Base-by-base conservation (phyloP, 108 stramenopile species). In the Nitzschia palea region DNA sequence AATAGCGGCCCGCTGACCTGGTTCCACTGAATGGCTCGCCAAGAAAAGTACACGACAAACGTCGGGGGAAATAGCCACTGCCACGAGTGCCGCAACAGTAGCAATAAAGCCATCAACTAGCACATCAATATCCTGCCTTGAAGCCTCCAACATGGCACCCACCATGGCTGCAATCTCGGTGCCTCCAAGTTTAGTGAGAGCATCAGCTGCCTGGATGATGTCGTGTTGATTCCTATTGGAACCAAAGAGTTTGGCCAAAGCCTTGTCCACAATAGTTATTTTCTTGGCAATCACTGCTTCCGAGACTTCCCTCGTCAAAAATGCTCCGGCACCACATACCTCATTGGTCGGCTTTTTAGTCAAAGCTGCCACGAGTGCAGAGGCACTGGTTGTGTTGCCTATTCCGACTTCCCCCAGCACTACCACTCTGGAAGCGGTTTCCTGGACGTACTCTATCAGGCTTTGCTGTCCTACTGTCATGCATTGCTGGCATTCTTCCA, bases 71-170 rank as follows among this genome's bases (percentile, higher is more conserved):
- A 88, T 70, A 9, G 60, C 23, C 25, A 76, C 72, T 5, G 93
- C 89, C 36, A 86, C 84, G 67, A 94, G 57, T 43, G 89, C 88
- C 9, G 89, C 88, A n/a, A 78, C 77, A 0, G 83, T 80, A 8
- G 79, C 86, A 62, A 94, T 91, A 70, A 88, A 89, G 0, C 93
- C 93, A 72, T 94, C 93, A 3, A 91, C 81, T 27, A 94, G 53
- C 10, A 89, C 65, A n/a, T 86, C 66, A 30, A 91, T 58, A 65
- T 83, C 61, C 45, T 62, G 69, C 18, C 77, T 62, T 75, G n/a
- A 64, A 17, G 80, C 71, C 60, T 86, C 82, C 18, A 87, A 32
- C 52, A 88, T n/a, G n/a, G 86, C 89, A 2, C 92, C 92, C 30
- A 87, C 85, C 47, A 94, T 71, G 22, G 93, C 82, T 5, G 83